Percentiles rank a stretch among this genome's conserved stretches.
These are phyloP conservation scores for Tulasnella sp. DNA, from an alignment of 768 basidiomycete species.

Conservation along the genomic window DNA sequence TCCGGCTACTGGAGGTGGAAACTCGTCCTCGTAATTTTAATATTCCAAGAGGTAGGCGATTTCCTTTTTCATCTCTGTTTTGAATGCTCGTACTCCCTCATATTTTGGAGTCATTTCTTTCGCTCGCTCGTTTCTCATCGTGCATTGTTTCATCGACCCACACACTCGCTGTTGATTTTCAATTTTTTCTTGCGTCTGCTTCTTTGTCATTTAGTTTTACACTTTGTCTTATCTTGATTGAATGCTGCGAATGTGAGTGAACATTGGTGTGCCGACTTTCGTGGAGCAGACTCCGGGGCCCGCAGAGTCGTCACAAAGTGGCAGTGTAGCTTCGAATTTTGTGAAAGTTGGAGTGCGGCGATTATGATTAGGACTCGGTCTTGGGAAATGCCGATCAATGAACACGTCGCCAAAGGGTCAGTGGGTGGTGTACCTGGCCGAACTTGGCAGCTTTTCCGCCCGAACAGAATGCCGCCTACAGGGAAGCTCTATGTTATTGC, in stretches of 20 bases:
- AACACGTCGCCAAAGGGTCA: not conserved
- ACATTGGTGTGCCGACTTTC: not conserved
- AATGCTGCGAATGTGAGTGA: not conserved
- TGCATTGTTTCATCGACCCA: not conserved
- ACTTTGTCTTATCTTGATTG: not conserved
- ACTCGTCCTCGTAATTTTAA: not conserved
- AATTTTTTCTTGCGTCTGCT: too few species aligned
- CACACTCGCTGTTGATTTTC: not conserved
- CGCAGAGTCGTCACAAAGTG: not conserved
- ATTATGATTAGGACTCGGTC: not conserved
- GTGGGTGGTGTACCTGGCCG: not conserved
- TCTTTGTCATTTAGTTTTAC: not conserved
- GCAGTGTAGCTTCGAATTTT: not conserved
- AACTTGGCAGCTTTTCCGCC: not conserved
- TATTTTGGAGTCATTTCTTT: not conserved
- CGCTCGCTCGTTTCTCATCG: not conserved
- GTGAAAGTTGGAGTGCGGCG: not conserved
- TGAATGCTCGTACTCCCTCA: not conserved
- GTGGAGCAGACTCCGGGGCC: not conserved
- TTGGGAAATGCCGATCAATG: not conserved
- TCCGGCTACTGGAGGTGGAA: not conserved
- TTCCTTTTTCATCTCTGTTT: not conserved
- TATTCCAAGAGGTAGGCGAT: not conserved
- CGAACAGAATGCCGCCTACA: not conserved
- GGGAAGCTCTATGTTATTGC: not conserved